Percentiles rank a stretch among this genome's conserved stretches.
These are phyloP conservation scores for Candida sp. DNA, from an alignment of 1,139 yeast genomes.

Conservation along the genomic window DNA sequence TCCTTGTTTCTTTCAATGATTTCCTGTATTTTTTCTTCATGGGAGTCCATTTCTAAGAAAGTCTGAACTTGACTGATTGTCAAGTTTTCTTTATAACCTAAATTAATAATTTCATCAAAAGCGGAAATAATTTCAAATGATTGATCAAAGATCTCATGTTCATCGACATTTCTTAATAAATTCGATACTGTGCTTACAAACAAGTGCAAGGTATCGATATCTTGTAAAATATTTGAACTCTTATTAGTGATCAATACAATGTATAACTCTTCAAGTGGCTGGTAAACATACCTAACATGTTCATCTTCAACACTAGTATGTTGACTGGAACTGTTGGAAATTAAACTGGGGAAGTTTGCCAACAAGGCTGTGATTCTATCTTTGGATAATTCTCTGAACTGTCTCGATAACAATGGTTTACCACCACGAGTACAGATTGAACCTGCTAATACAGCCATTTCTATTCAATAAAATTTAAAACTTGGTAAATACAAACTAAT, in stretches of 20 bases:
- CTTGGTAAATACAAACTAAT: too few species aligned
- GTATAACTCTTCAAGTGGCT: conserved; percentile 92
- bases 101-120: conserved; percentile 87
- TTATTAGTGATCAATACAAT: conserved; percentile 90
- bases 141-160: conserved; percentile 76
- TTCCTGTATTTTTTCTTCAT: conserved; percentile 97
- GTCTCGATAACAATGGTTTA: conserved; percentile 89
- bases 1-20: conserved; percentile 97
- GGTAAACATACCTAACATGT: conserved; percentile 89
- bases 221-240: conserved; percentile 90
- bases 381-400: conserved; percentile 80
- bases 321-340: conserved; percentile 70
- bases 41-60: conserved; percentile 96
- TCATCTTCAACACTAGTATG: conserved; percentile 96
- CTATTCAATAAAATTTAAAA: too few species aligned
- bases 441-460: conserved; percentile 72
- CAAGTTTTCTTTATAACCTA: conserved; percentile 90
- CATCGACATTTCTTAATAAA: conserved; percentile 71
- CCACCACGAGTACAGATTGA: conserved; percentile 96
- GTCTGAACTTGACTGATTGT: conserved; percentile 81
- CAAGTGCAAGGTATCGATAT: conserved; percentile 86
- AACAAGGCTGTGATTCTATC: conserved; percentile 85
- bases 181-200: conserved; percentile 81
- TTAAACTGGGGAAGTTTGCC: conserved; percentile 81
- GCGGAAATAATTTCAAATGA: conserved; percentile 91